Percentiles rank a stretch among this genome's conserved stretches.
Conservation (phyloP, 441 rosid species). For the Pelargonium citronellum region DNA sequence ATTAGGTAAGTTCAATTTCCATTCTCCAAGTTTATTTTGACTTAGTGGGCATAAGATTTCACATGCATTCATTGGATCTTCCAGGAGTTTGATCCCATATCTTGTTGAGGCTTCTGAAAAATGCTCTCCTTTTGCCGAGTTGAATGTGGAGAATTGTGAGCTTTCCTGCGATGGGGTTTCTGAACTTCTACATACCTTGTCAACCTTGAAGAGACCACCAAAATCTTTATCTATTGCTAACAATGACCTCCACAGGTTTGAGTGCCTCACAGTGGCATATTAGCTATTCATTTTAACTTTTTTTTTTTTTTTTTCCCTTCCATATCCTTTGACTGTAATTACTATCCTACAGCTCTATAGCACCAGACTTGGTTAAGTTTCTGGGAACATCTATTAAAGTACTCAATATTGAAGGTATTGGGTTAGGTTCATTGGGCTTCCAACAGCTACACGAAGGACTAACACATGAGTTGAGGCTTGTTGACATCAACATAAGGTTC, state of each 20-base stretch:
- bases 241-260: constrained; percentile 71
- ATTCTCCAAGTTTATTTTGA: constrained; percentile 15
- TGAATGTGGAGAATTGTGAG: constrained; percentile 72
- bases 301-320: constrained; percentile 13
- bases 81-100: constrained; percentile 69
- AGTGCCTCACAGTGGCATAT: constrained; percentile 20
- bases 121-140: constrained; percentile 40
- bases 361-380: constrained; percentile 48
- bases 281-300: constrained; percentile 7
- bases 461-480: constrained; percentile 39
- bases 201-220: constrained; percentile 39
- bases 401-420: constrained; percentile 65
- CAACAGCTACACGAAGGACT: constrained; percentile 38
- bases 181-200: constrained; percentile 51
- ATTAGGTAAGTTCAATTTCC: constrained; percentile 47
- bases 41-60: constrained; percentile 20
- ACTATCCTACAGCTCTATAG: constrained; percentile 47
- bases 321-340: constrained; percentile 19
- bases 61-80: constrained; percentile 23
- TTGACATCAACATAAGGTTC: constrained; percentile 65
- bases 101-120: constrained; percentile 46
- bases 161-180: constrained; percentile 56
- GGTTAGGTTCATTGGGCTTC: constrained; percentile 74
- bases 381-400: constrained; percentile 40
- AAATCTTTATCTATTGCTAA: constrained; percentile 67